These are phyloP conservation scores for Macrocybe gigantea DNA, from an alignment of 768 basidiomycete species.

Conservation along the genomic window DNA sequence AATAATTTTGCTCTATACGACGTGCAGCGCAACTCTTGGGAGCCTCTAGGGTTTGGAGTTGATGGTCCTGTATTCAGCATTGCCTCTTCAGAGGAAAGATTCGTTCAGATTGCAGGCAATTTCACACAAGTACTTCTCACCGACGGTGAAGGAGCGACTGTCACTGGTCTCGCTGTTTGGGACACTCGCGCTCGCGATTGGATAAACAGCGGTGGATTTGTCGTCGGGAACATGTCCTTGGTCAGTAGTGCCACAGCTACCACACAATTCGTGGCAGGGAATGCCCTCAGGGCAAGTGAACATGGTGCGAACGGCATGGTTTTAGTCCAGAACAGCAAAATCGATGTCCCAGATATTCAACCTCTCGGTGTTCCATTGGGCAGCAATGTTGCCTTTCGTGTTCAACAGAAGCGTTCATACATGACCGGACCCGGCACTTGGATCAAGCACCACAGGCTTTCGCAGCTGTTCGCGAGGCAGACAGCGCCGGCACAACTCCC, in stretches of 20 bases:
- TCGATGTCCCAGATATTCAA: slow-evolving; percentile 49
- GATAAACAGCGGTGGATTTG: slow-evolving; percentile 70
- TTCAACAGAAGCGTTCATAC: neutral
- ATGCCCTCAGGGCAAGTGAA: slow-evolving; percentile 44
- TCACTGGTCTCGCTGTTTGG: slow-evolving; percentile 74
- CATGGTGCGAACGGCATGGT: slow-evolving; percentile 81
- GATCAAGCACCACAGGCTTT: slow-evolving; percentile 42
- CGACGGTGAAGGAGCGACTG: slow-evolving; percentile 26
- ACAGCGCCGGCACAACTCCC: slow-evolving; percentile 32
- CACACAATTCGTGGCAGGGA: slow-evolving; percentile 67
- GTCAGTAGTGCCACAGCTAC: slow-evolving; percentile 60
- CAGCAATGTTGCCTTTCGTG: slow-evolving; percentile 13
- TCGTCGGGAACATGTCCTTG: slow-evolving; percentile 66
- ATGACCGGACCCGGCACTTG: slow-evolving; percentile 32
- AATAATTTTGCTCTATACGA: slow-evolving; percentile 69
- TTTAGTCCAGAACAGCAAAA: slow-evolving; percentile 60
- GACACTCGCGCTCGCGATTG: slow-evolving; percentile 53
- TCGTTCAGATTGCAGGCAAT: slow-evolving; percentile 67
- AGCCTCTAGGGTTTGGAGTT: slow-evolving; percentile 63
- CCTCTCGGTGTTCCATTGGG: slow-evolving; percentile 59
- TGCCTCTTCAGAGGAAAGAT: slow-evolving; percentile 32
- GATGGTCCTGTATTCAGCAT: slow-evolving; percentile 71
- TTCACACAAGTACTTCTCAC: slow-evolving; percentile 49
- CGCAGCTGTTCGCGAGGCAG: slow-evolving; percentile 48
- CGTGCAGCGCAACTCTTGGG: slow-evolving; percentile 60